Base-by-base conservation (phyloP, 2,329 filamentous ascomycete species). In the Venturia pyrina region DNA sequence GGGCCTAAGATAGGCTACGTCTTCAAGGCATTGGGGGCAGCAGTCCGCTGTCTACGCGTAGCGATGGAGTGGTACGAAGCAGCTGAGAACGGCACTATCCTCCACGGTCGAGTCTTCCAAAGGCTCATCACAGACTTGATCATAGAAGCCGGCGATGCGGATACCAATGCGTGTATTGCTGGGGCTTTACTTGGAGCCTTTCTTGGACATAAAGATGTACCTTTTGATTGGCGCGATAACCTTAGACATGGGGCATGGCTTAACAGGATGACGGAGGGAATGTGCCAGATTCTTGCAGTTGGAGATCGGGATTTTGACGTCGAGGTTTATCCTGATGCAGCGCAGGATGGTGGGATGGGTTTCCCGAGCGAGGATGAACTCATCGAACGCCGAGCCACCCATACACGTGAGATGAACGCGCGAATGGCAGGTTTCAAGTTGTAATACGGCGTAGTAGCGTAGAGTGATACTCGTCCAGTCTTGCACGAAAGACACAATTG, bases 11-110 rank as follows among this genome's bases (percentile, higher is more conserved):
- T 83, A 57, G 82, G 82, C 3, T 83, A 83, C 67, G 81, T 83
- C 32, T 83, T 83, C 71, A 83, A 83, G 71, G 78, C 79, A 4
- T 76, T 84, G 13, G 82, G 81, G 0, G 76, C 80, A 0, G 81
- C 80, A 0, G 73, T 83, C 11, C 68, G 81, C 21, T 71, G 77
- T 13, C 71, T 83, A 11, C 75, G 82, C 1, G 69, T 78, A 21
- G 79, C 77, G 0, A 80, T 83, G 68, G 73, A 76, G 6, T 72
- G 56, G 32, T 48, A n/a, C 50, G 67, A 66, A 8, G 48, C 72
- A 15, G n/a, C 13, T 28, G 5, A 3, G 5, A 15, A 37, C 3
- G n/a, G 24, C 24, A n/a, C 19, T 3, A 3, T 21, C 3, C 6
- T 11, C 11, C 6, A 37, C 28, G 21, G 57, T 5, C 24, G 37